Conservation (phyloP, 1,139 yeast species). For the Pichia sp. region DNA sequence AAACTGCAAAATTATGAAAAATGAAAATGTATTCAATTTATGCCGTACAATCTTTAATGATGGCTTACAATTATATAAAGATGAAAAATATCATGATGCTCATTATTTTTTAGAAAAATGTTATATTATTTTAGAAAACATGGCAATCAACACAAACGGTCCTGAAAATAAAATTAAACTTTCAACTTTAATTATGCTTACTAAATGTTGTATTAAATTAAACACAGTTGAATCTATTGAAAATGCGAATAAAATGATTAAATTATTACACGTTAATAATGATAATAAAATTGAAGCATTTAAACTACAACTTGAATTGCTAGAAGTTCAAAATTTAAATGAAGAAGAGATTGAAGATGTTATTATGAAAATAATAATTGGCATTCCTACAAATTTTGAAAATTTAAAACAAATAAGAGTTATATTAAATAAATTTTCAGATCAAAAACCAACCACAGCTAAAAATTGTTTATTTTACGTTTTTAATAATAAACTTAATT, state of each 20-base stretch:
- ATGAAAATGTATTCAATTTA: conserved; percentile 15
- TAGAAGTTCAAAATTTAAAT: conserved; percentile 9
- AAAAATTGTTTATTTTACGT: conserved; percentile 29
- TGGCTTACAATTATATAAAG: conserved; percentile 19
- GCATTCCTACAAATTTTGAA: conserved; percentile 15
- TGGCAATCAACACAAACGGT: conserved; percentile 9
- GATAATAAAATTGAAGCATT: conserved; percentile 22
- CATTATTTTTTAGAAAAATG: conserved; percentile 21
- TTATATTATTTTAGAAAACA: conserved; percentile 11
- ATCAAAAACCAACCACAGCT: conserved; percentile 22
- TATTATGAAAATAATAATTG: conserved; percentile 29
- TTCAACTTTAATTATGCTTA: conserved; percentile 14
- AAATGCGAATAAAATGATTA: conserved; percentile 16
- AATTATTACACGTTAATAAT: conserved; percentile 14
- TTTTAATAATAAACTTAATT: conserved; percentile 22
- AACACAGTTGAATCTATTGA: conserved; percentile 16
- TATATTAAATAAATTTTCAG: conserved; percentile 19
- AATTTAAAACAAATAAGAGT: conserved; percentile 15
- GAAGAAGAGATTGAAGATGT: conserved; percentile 17
- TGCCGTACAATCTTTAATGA: conserved; percentile 25
- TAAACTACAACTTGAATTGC: conserved; percentile 20
- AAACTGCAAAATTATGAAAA: conserved; percentile 2
- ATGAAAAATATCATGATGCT: conserved; percentile 15
- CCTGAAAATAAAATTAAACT: conserved; percentile 6
- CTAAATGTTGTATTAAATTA: conserved; percentile 20